phyloP scores from a whole-genome alignment of 1,284 basidiomycete genomes.

The Phellopilus nigrolimitatus region DNA sequence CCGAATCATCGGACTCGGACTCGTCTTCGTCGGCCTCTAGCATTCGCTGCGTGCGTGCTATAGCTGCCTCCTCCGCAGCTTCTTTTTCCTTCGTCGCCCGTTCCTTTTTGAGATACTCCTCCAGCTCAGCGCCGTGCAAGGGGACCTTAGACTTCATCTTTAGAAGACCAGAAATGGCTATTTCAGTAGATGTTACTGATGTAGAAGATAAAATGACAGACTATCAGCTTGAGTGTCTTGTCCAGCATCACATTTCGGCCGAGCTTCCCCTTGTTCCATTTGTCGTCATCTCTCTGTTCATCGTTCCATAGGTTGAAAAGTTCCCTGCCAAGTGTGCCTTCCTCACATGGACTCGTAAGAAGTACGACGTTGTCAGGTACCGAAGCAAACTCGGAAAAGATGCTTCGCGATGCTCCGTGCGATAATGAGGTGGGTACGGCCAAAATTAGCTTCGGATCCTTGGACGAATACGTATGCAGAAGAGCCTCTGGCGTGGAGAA shows the following conservation, averaged over 20 bases:
- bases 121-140: slow-evolving; percentile 81
- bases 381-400: slow-evolving; percentile 83
- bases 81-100: slow-evolving; percentile 80
- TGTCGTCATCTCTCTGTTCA: slow-evolving; percentile 69
- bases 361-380: slow-evolving; percentile 82
- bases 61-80: slow-evolving; percentile 80
- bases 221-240: slow-evolving; percentile 60
- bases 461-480: slow-evolving; percentile 76
- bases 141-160: slow-evolving; percentile 89
- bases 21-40: slow-evolving; percentile 86
- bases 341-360: slow-evolving; percentile 74
- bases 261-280: slow-evolving; percentile 86
- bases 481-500: slow-evolving; percentile 82
- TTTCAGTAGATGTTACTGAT: not conserved
- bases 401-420: slow-evolving; percentile 82
- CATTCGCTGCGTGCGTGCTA: slow-evolving; percentile 81
- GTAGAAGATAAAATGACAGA: slow-evolving; percentile 28
- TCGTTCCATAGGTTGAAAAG: slow-evolving; percentile 87
- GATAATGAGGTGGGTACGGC: slow-evolving; percentile 91
- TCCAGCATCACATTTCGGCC: slow-evolving; percentile 81
- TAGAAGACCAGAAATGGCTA: slow-evolving; percentile 1
- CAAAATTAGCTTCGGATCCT: slow-evolving; percentile 88
- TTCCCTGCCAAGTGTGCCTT: slow-evolving; percentile 72
- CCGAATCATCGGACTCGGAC: slow-evolving; percentile 42
- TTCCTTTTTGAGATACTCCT: slow-evolving; percentile 75